A percentile compares a stretch with the other conserved stretches of the same genome.
phyloP scores from a whole-genome alignment of 2,329 filamentous ascomycete species.

The Aspergillus sp. region DNA sequence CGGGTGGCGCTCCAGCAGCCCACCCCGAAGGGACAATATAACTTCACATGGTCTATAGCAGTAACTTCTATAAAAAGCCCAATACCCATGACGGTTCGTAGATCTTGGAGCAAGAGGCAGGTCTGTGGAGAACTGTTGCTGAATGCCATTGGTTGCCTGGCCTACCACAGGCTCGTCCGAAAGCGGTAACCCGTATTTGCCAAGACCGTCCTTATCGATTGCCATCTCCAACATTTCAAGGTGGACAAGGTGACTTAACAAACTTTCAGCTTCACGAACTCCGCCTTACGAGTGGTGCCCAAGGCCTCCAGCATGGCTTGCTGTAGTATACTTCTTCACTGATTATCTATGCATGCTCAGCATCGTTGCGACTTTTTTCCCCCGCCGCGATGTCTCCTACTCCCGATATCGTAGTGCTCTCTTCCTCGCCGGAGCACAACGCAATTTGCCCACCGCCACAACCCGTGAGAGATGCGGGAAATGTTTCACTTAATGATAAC shows the following conservation, averaged over 20 bases:
- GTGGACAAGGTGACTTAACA: neutral
- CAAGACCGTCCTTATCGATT: constrained; percentile 28
- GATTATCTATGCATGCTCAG: neutral
- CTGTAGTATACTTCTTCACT: neutral
- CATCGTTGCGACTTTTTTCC: constrained; percentile 8
- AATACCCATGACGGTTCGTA: neutral
- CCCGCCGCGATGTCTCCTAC: constrained; percentile 37
- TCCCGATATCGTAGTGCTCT: constrained; percentile 40
- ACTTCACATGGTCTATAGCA: neutral
- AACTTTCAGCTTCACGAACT: neutral
- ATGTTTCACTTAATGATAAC: constrained; percentile 12
- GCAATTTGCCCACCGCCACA: constrained; percentile 33
- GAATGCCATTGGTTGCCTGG: constrained; percentile 34
- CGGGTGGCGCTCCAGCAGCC: neutral
- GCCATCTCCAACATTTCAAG: neutral
- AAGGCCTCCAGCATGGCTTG: neutral
- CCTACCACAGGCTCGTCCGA: constrained; percentile 25
- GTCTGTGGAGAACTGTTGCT: neutral
- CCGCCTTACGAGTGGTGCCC: neutral
- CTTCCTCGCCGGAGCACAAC: constrained; percentile 41
- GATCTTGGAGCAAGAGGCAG: neutral
- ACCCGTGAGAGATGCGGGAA: constrained; percentile 15
- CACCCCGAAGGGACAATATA: neutral
- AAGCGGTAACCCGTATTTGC: constrained; percentile 36
- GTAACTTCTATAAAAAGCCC: no score